Base-by-base conservation (phyloP, 2,329 filamentous ascomycete species). In the Geosmithia flava region DNA sequence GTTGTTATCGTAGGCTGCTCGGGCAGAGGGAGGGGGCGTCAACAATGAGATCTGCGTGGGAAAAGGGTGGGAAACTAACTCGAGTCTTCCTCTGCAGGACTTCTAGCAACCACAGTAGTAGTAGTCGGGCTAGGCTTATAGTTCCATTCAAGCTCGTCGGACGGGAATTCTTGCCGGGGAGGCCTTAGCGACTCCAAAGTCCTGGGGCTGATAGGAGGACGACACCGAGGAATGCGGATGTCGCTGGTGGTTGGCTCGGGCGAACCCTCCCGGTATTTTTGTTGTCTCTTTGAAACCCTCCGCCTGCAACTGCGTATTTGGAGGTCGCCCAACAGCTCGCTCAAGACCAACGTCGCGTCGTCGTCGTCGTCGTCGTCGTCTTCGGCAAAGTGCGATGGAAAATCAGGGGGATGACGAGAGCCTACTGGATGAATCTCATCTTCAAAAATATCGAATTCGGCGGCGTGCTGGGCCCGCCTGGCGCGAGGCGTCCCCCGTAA, bases 361-460 rank as follows among this genome's bases (percentile, higher is more conserved):
- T 44, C 20, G 11, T 44, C 20, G 42, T 44, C 7, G 42, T 44
- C 20, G 42, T 20, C 15, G 33, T 16, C 15, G 33, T 37, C 33
- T 5, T 37, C 33, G 33, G 10, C 42, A 19, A 20, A 23, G 20
- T 4, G 4, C 16, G 42, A 37, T 37, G 33, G 5, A 16, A 37
- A 37, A 37, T 37, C 33, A 20, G 42, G 17, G 20, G 42, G 20
- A 44, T 20, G 19, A 2, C 5, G 8, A 41, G 45, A 30, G 13
- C 23, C 4, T 20, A 17, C 39, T 7, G 7, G 3, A 16, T 8
- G 19, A 20, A 7, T 29, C 20, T 37, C 45, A 16, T 50, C 48
- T 23, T 42, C 39, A 17, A 45, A 45, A 44, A 50, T 50, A 20
- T 47, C 41, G 20, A 50, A 50, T 42, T 17, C 15, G 43, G 15